Evolutionary conservation across 2,329 filamentous ascomycete species (phyloP).

Genomic region (Colletotrichum coccodes): DNA sequence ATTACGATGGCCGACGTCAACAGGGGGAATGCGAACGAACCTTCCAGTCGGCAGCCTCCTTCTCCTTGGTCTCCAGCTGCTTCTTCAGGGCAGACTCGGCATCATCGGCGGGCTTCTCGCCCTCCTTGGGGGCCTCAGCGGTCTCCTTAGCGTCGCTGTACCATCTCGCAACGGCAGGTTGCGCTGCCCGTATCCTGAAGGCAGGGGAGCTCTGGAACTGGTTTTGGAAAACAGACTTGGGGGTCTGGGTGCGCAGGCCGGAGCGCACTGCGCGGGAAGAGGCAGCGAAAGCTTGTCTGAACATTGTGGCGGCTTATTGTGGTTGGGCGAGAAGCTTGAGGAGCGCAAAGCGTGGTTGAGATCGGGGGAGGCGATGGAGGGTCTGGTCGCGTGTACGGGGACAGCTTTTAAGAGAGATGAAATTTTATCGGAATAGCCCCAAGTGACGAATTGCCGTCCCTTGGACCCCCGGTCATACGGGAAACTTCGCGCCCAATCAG

Average conservation of each 20-base stretch:
- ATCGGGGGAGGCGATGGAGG: conserved; percentile 12
- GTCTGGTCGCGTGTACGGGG: conserved; percentile 26
- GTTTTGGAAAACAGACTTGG: conserved; percentile 47
- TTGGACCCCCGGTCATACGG: conserved; percentile 7
- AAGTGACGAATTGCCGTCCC: conserved; percentile 32
- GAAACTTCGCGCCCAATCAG: conserved; percentile 29
- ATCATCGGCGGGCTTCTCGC: conserved; percentile 39
- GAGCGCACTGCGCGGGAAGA: conserved; percentile 57
- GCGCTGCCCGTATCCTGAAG: conserved; percentile 48
- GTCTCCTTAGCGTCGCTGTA: conserved; percentile 59
- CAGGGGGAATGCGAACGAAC: conserved; percentile 58
- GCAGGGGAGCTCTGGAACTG: conserved; percentile 50
- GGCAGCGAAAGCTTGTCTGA: conserved; percentile 55
- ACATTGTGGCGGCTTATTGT: conserved; percentile 46
- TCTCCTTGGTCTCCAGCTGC: conserved; percentile 61
- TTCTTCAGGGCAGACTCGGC: conserved; percentile 59
- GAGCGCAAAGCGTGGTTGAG: neutral
- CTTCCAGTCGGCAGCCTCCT: conserved; percentile 80
- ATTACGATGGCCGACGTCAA: conserved; percentile 19
- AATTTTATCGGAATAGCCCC: conserved; percentile 34
- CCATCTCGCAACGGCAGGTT: conserved; percentile 52
- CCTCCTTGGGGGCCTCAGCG: conserved; percentile 39
- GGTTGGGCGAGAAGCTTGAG: neutral
- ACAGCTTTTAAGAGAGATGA: conserved; percentile 27
- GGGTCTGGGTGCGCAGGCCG: conserved; percentile 46